Base-by-base conservation (phyloP, 2,329 filamentous ascomycete genomes). In the Aspergillus sp. region DNA sequence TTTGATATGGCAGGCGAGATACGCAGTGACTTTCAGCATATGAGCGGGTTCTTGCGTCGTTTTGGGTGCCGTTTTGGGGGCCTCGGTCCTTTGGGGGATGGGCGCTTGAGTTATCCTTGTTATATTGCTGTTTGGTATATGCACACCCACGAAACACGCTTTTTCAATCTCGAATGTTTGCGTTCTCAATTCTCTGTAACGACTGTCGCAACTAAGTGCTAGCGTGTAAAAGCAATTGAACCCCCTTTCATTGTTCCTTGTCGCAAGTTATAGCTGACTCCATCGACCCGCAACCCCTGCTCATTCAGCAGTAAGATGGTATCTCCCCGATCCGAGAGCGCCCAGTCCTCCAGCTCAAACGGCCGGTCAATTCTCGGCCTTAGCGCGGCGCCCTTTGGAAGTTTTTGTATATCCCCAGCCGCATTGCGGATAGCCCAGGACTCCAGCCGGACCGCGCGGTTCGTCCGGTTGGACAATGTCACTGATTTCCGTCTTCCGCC, bases 211-310 rank as follows among this genome's bases (percentile, higher is more conserved):
- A 39, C 15, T 26, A 15, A 13, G 6, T 4, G 32, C 26, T 20
- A 51, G 18, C 32, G 48, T 12, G 17, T 17, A 32, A 53, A 53
- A 13, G 34, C 42, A 45, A 53, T 53, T 9, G 30, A 13, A 3
- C 41, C 26, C 2, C 50, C 41, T 17, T 45, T 45, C 6, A 32
- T 43, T 12, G 13, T 20, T 15, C 24, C 55, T 18, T 54, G 55
- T 30, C 13, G 12, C 18, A 36, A 48, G 20, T 30, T 57, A 39
- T 57, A 57, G 20, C 55, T 57, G 5, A 57, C 55, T 4, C 55
- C 55, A 30, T 48, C 55, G 11, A 57, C 44, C 30, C 44, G 48
- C 18, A 57, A 20, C 2, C 55, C 55, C 6, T 54, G 24, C 15
- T 48, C 34, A 44, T 57, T 53, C 0, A 53, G 18, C 11, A 57